A percentile compares a stretch with the other conserved stretches of the same genome.
Evolutionary conservation across 2,329 filamentous ascomycete species (phyloP).

Genomic region (Cordyceps cicadae): DNA sequence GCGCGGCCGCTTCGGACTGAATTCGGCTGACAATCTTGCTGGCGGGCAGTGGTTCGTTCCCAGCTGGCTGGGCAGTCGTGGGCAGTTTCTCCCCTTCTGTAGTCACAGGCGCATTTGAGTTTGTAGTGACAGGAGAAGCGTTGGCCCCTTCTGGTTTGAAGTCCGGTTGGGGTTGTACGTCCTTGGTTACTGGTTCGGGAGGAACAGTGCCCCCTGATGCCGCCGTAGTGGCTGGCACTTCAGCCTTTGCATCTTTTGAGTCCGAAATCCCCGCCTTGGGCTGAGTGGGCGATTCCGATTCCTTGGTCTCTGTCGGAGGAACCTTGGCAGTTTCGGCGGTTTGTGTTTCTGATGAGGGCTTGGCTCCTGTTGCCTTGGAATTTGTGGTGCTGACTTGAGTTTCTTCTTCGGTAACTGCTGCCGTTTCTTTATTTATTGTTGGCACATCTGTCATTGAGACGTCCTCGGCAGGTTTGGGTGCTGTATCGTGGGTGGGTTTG

Average conservation of each 20-base stretch:
- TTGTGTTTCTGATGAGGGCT: neutral
- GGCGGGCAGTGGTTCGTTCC: neutral
- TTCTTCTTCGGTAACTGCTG: neutral
- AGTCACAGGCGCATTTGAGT: neutral
- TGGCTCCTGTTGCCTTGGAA: neutral
- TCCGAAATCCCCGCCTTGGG: neutral
- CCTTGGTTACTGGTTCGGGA: neutral
- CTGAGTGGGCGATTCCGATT: neutral
- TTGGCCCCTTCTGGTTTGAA: neutral
- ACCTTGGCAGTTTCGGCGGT: neutral
- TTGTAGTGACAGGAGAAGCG: neutral
- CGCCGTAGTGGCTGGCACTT: neutral
- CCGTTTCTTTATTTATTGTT: neutral
- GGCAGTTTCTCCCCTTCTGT: neutral
- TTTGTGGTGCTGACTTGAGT: neutral
- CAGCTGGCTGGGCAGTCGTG: neutral
- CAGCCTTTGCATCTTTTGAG: neutral
- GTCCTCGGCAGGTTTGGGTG: neutral
- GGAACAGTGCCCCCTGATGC: neutral
- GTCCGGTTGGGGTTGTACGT: neutral
- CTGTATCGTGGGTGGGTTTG: neutral
- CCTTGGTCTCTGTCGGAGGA: neutral
- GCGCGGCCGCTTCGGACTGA: slow-evolving; percentile 14
- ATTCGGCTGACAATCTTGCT: slow-evolving; percentile 11
- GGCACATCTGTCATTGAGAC: neutral